Evolutionary conservation across 2,329 filamentous ascomycete species (phyloP).

Genomic region (Colletotrichum destructivum): DNA sequence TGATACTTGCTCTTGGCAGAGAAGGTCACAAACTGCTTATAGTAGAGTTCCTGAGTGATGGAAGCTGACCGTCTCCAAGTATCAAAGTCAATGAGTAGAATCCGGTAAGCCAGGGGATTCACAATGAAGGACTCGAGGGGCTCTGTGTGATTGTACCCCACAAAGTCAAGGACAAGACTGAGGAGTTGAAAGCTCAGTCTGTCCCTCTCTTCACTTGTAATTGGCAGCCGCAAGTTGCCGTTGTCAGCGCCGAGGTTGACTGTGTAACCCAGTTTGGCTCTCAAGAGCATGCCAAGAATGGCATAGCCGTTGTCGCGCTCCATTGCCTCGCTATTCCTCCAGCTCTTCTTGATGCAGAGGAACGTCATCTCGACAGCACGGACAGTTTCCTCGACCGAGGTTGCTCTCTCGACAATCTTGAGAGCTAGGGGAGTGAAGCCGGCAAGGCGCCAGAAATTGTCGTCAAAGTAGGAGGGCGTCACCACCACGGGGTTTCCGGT

Average conservation of each 20-base stretch:
- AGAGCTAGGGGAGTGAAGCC: slow-evolving; percentile 90
- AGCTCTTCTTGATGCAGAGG: slow-evolving; percentile 88
- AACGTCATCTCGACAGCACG: slow-evolving; percentile 88
- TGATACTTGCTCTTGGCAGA: slow-evolving; percentile 91
- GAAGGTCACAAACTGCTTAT: slow-evolving; percentile 91
- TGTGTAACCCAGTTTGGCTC: slow-evolving; percentile 81
- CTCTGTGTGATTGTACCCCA: slow-evolving; percentile 86
- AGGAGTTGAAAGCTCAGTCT: slow-evolving; percentile 76
- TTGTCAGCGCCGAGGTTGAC: slow-evolving; percentile 49
- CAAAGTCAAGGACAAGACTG: slow-evolving; percentile 84
- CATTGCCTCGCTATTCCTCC: slow-evolving; percentile 99
- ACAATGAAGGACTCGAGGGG: slow-evolving; percentile 93
- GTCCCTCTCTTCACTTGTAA: slow-evolving; percentile 69
- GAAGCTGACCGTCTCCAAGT: slow-evolving; percentile 88
- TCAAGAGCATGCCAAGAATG: slow-evolving; percentile 85
- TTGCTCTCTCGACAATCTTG: slow-evolving; percentile 85
- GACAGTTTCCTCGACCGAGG: slow-evolving; percentile 78
- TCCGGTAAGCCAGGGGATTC: slow-evolving; percentile 94
- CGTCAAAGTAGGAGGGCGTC: slow-evolving; percentile 87
- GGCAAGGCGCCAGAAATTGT: slow-evolving; percentile 93
- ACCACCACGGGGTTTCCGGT: slow-evolving; percentile 87
- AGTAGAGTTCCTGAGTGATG: slow-evolving; percentile 89
- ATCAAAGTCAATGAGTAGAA: slow-evolving; percentile 92
- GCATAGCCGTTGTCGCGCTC: slow-evolving; percentile 95
- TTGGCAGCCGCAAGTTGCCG: slow-evolving; percentile 54